phyloP scores from a whole-genome alignment of 176 grass and related monocot genomes.

The Oryza nivara region DNA sequence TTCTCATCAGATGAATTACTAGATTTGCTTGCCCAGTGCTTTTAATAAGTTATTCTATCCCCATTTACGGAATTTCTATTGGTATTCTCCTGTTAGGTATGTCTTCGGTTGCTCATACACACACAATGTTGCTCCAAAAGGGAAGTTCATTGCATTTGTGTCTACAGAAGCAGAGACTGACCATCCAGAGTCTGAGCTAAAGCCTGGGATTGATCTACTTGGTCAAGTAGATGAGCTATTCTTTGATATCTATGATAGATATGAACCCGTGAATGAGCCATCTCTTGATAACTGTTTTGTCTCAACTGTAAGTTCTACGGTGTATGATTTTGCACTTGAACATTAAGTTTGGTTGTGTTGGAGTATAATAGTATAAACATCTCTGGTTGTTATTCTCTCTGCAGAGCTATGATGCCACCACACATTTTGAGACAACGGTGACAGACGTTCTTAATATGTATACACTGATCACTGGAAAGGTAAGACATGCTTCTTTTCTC shows the following conservation, averaged over 20 bases:
- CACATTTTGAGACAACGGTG: conserved; percentile 95
- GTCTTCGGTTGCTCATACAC: conserved; percentile 93
- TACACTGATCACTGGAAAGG: conserved; percentile 86
- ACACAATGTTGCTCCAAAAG: conserved; percentile 90
- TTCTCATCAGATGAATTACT: conserved; percentile 1
- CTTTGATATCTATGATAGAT: conserved; percentile 92
- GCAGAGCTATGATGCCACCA: conserved; percentile 95
- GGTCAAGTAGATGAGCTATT: conserved; percentile 83
- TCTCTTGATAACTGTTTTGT: conserved; percentile 89
- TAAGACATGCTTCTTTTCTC: conserved; percentile 33
- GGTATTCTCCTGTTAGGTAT: conserved; percentile 65
- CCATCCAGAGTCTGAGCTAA: conserved; percentile 64
- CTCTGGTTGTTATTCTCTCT: conserved; percentile 35
- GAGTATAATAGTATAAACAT: conserved; percentile 23
- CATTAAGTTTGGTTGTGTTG: not conserved
- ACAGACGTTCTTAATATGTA: conserved; percentile 90
- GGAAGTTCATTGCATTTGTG: conserved; percentile 96
- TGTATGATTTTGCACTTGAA: conserved; percentile 24
- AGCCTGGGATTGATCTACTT: conserved; percentile 86
- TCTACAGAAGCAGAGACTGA: conserved; percentile 82
- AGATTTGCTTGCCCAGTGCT: conserved; percentile 13
- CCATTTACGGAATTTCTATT: conserved; percentile 39
- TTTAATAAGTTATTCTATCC: conserved; percentile 9
- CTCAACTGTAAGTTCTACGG: conserved; percentile 63
- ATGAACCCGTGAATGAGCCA: conserved; percentile 82